Conservation (phyloP, 345 rosid species). For the Durio zibethinus region DNA sequence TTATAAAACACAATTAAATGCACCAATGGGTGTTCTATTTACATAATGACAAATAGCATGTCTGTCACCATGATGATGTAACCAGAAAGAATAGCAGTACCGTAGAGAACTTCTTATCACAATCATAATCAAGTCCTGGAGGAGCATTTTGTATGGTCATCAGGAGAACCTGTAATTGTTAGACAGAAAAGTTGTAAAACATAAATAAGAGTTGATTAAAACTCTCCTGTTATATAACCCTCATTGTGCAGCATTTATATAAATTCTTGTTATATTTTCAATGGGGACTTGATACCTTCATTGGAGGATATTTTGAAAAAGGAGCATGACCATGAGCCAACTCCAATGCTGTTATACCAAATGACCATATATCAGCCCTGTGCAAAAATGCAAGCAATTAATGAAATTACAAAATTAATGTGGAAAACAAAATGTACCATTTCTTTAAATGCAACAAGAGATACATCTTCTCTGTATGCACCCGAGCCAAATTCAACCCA, state of each 20-base stretch:
- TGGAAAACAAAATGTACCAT: not conserved
- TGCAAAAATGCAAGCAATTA: constrained; percentile 20
- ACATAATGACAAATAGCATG: not conserved
- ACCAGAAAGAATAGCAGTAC: constrained; percentile 77
- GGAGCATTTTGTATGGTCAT: constrained; percentile 99
- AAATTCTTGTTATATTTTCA: not conserved
- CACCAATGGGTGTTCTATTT: constrained; percentile 8
- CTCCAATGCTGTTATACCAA: constrained; percentile 96
- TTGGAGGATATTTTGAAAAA: constrained; percentile 95
- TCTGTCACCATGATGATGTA: constrained; percentile 21
- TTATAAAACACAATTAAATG: not conserved
- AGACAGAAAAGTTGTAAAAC: not conserved
- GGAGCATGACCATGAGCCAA: constrained; percentile 99
- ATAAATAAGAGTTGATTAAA: not conserved
- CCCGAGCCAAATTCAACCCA: not conserved
- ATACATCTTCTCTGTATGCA: not conserved
- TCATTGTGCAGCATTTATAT: not conserved
- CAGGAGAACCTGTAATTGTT: constrained; percentile 63
- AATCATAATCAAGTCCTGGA: constrained; percentile 96
- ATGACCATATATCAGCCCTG: constrained; percentile 99
- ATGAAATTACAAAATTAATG: constrained; percentile 16
- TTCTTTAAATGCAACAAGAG: not conserved
- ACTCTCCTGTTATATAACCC: not conserved
- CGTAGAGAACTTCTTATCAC: constrained; percentile 98
- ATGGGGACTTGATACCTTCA: constrained; percentile 61